Base-by-base conservation (phyloP, 2,329 filamentous ascomycete genomes). In the Aspergillus sp. region DNA sequence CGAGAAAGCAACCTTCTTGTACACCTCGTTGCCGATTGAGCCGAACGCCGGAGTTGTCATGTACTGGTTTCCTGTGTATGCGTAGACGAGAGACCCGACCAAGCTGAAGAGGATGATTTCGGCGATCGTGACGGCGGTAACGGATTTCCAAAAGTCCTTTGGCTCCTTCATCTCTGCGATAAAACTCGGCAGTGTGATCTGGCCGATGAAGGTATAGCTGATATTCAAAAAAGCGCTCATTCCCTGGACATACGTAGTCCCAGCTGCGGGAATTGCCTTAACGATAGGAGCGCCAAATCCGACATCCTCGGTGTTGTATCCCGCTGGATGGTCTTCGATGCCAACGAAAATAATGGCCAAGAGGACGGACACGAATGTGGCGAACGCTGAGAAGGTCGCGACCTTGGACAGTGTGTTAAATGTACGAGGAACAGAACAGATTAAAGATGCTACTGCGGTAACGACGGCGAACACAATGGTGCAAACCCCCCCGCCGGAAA, bases 211-310 rank as follows among this genome's bases (percentile, higher is more conserved):
- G 0, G 93, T 96, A 73, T 96, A 97, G 76, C 88, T 91, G 70
- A 97, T 97, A 76, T 97, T 97, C 73, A 97, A 82, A 76, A 96
- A 96, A 0, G 93, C 93, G 53, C 87, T 91, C 82, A 96, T 88
- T 21, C 88, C 92, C 3, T 83, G 79, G 3, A 96, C 90, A 65
- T 96, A 96, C 0, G 89, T 90, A 0, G 91, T 96, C 17, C 87
- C 85, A 2, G 80, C 74, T 3, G 86, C 75, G 0, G 92, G 90
- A 19, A 93, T 71, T 0, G 86, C 86, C 0, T 87, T 85, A 6
- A 95, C 87, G 7, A 84, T 81, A 0, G 89, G 88, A 6, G 86
- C 81, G 1, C 90, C 90, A 6, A 73, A 73, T 4, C 78, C 77
- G 0, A 81, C 78, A 52, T 79, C 27, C 9, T 11, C 82, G 67